Conservation (phyloP, 1,284 basidiomycete species). For the Volvariella surrecta region DNA sequence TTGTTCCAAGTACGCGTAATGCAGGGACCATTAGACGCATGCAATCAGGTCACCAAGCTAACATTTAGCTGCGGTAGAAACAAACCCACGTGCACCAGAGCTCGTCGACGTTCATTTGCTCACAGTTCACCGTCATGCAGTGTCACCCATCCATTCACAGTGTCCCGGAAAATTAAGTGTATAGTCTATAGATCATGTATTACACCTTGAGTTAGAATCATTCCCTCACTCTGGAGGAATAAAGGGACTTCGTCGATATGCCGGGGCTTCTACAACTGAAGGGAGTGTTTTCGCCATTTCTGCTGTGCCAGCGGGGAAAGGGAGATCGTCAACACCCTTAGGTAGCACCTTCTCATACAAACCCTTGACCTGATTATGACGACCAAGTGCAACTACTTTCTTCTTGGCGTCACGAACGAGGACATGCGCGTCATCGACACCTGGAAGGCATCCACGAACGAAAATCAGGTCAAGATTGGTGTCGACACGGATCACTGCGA, state of each 20-base stretch:
- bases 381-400: conserved; percentile 57
- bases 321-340: conserved; percentile 75
- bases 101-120: too few relatives aligned
- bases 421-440: conserved; percentile 70
- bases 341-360: conserved; percentile 77
- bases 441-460: conserved; percentile 70
- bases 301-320: conserved; percentile 87
- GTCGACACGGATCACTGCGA: conserved; percentile 87
- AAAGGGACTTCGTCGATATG: conserved; percentile 70
- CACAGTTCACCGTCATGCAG: too few relatives aligned
- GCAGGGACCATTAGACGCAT: too few relatives aligned
- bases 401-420: conserved; percentile 81
- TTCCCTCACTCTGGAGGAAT: conserved; percentile 55
- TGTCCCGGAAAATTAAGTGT: too few relatives aligned
- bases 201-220: conserved; percentile 4
- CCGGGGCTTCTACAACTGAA: conserved; percentile 56
- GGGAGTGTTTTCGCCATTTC: conserved; percentile 66
- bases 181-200: background rate
- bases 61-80: too few relatives aligned
- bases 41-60: too few relatives aligned
- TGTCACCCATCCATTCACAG: too few relatives aligned
- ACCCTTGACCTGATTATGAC: conserved; percentile 66
- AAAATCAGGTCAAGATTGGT: conserved; percentile 81
- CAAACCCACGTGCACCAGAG: too few relatives aligned
- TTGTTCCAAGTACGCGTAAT: too few relatives aligned